Base-by-base conservation (phyloP, 1,284 basidiomycete species). In the Pseudozyma hubeiensis region DNA sequence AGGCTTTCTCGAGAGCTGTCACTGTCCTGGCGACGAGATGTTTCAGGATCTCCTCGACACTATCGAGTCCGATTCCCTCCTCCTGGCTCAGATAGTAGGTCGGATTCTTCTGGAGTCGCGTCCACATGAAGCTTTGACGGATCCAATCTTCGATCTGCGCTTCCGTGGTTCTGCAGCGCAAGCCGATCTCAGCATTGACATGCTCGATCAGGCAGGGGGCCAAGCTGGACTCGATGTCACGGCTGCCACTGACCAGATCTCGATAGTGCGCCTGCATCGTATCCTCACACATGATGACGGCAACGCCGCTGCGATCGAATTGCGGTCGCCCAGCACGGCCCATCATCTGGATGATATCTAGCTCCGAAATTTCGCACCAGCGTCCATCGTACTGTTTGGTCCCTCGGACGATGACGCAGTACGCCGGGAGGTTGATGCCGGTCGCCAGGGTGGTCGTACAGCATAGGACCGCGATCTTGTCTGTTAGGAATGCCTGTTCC, bases 261-360 rank as follows among this genome's bases (percentile, higher is more conserved):
- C 54, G 55, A n/a, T 74, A 79, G 46, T 66, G 67, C n/a, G 69
- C 53, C 46, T 70, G 74, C 30, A 62, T 56, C 6, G 63, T 58
- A 14, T 76, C 51, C 49, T 80, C 79, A n/a, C 76, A 78, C 70
- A 81, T 75, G 59, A 81, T 72, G 16, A 81, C 79, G 11, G 75
- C 73, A 9, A 82, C 64, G 52, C 84, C 82, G 4, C 64, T 64
- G 66, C 59, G 80, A 90, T 93, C 94, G 81, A 93, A 98, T 84
- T 97, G 94, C 14, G 96, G 95, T 19, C 96, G 88, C 7, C 95
- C 96, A 87, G 97, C 86, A 39, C 87, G 80, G 0, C 87, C 87
- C 71, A 87, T 93, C 93, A 84, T 94, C 91, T 81, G 80, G 14
- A 81, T 67, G 13, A 81, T 31, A 43, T 80, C 78, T 8, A 81